Percentiles rank a stretch among this genome's conserved stretches.
These are phyloP conservation scores for Psilocybe subaeruginosa DNA, from an alignment of 768 basidiomycete species.

Conservation along the genomic window DNA sequence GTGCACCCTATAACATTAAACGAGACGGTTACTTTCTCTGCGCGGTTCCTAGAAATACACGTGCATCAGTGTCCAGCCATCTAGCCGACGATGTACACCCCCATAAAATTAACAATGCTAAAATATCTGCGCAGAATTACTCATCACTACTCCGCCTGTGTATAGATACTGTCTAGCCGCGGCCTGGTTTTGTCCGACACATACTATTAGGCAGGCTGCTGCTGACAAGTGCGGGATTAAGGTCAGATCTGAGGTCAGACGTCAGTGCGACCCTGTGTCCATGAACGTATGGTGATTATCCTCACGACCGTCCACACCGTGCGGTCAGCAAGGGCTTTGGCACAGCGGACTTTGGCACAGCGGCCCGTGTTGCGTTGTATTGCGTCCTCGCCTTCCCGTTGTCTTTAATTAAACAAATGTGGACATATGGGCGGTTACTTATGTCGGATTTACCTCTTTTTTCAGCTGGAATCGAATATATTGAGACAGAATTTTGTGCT, in stretches of 20 bases:
- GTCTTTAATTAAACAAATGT: not conserved
- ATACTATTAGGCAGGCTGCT: not conserved
- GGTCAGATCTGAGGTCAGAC: not conserved
- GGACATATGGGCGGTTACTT: not conserved
- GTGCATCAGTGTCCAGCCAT: conserved; percentile 5
- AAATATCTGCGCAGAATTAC: not conserved
- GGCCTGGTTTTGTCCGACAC: not conserved
- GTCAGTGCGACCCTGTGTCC: not conserved
- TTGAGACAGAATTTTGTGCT: not conserved
- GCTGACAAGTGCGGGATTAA: not conserved
- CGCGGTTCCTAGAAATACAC: conserved; percentile 9
- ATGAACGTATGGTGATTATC: not conserved
- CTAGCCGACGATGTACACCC: not conserved
- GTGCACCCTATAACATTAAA: not conserved
- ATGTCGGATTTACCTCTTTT: not conserved
- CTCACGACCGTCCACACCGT: not conserved
- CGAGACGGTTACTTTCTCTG: not conserved
- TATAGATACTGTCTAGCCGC: not conserved
- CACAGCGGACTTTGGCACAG: not conserved
- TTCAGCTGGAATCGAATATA: not conserved
- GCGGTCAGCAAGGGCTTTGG: not conserved
- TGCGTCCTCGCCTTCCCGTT: not conserved
- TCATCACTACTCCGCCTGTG: not conserved
- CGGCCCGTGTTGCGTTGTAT: not conserved
- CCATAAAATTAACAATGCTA: not conserved